phyloP scores from a whole-genome alignment of 2,329 filamentous ascomycete genomes.

The Ustulina deusta region DNA sequence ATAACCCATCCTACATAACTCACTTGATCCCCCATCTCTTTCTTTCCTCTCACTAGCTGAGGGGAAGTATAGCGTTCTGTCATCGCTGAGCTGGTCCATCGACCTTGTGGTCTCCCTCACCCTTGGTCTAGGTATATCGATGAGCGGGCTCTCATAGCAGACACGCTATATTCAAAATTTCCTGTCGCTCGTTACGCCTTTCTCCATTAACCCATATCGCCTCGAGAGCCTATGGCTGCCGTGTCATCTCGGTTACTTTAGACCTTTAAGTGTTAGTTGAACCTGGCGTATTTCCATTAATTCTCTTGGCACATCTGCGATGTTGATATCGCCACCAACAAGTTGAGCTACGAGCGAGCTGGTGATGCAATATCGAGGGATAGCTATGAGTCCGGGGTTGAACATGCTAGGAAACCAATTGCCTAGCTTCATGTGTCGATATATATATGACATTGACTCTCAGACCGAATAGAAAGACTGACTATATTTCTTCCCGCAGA shows the following conservation, averaged over 20 bases:
- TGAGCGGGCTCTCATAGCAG: constrained; percentile 37
- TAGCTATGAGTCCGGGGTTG: not conserved
- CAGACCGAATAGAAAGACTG: constrained; percentile 3
- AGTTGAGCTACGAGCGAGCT: not conserved
- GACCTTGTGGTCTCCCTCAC: constrained; percentile 19
- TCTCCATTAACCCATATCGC: constrained; percentile 8
- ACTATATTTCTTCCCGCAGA: constrained; percentile 2
- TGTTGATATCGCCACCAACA: not conserved
- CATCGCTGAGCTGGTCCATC: constrained; percentile 29
- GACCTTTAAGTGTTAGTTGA: constrained; percentile 27
- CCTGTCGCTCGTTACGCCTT: constrained; percentile 38
- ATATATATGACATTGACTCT: not conserved
- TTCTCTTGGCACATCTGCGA: not conserved
- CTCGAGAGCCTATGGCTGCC: constrained; percentile 11
- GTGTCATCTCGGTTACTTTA: not conserved
- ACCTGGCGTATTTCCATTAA: constrained; percentile 14
- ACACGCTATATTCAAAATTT: constrained; percentile 27
- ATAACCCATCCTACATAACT: constrained; percentile 28
- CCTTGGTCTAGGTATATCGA: constrained; percentile 19
- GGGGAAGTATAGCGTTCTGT: constrained; percentile 26
- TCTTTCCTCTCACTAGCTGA: constrained; percentile 26
- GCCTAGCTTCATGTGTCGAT: not conserved
- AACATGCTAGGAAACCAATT: not conserved
- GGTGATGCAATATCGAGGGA: not conserved
- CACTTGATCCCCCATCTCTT: constrained; percentile 4